phyloP scores from a whole-genome alignment of 2,329 filamentous ascomycete species.

The Aspergillus chevalieri region DNA sequence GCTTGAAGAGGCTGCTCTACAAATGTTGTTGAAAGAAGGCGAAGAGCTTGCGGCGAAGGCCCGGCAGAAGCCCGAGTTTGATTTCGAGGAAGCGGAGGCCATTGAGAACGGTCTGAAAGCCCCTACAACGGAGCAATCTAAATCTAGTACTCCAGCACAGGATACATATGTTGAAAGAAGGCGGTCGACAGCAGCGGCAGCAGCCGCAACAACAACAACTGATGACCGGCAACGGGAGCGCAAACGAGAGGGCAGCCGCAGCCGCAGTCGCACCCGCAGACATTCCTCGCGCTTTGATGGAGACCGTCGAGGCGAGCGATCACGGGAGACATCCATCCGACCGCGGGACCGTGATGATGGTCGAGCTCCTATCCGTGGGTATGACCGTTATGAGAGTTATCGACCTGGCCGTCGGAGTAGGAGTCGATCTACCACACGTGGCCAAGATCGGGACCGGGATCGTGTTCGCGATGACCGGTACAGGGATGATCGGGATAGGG shows the following conservation, averaged over 20 bases:
- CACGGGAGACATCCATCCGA: conserved; percentile 22
- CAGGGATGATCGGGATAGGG: conserved; percentile 1
- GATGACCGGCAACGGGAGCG: conserved; percentile 21
- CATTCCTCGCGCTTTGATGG: conserved; percentile 24
- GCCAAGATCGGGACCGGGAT: conserved; percentile 21
- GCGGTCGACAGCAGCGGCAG: conserved; percentile 18
- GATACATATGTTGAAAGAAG: conserved; percentile 18
- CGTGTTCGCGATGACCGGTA: conserved; percentile 13
- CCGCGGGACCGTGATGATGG: conserved; percentile 29
- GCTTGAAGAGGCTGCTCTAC: conserved; percentile 50
- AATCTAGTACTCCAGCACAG: conserved; percentile 21
- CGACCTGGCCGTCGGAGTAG: conserved; percentile 29
- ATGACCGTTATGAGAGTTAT: conserved; percentile 25
- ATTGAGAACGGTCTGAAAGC: conserved; percentile 35
- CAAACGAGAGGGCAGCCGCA: conserved; percentile 22
- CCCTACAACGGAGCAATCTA: conserved; percentile 4
- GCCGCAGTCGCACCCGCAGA: conserved; percentile 26
- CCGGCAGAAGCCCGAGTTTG: conserved; percentile 45
- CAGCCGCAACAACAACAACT: conserved; percentile 9
- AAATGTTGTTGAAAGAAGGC: conserved; percentile 50
- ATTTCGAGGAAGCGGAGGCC: conserved; percentile 43
- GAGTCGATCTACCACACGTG: conserved; percentile 26
- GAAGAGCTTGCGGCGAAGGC: conserved; percentile 50
- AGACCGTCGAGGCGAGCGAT: conserved; percentile 22
- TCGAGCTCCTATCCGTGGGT: conserved; percentile 16